Conservation (phyloP, 225 moss, liverwort and hornwort genomes). For the Marchantia polymorpha region DNA sequence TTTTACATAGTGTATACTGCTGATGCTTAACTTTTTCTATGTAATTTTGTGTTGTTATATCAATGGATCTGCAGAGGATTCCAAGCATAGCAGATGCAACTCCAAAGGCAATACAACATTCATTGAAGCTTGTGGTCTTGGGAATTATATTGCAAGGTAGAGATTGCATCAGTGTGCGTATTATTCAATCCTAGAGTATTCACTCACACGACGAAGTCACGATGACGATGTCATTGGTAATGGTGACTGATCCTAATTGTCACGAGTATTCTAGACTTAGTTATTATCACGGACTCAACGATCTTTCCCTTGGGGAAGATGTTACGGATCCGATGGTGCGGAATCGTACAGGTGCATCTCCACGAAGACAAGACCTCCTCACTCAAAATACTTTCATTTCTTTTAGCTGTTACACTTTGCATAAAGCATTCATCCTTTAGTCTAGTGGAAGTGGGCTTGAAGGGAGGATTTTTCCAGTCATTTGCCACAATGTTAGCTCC, state of each 20-base stretch:
- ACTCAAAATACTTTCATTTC: too few species aligned
- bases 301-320: constrained; percentile 44
- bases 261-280: constrained; percentile 32
- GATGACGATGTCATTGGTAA: neutral
- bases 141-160: constrained; percentile 41
- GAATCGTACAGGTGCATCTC: constrained; percentile 43
- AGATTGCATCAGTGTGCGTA: neutral
- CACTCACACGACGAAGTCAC: too few species aligned
- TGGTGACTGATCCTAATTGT: neutral
- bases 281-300: constrained; percentile 39
- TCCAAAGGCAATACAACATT: constrained; percentile 30
- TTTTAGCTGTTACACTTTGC: too few species aligned
- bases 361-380: neutral
- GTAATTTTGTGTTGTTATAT: neutral
- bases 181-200: neutral
- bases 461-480: too few species aligned
- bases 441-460: too few species aligned
- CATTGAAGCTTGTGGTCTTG: constrained; percentile 37
- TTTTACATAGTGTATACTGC: too few species aligned
- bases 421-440: too few species aligned
- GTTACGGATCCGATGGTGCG: constrained; percentile 49
- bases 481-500: too few species aligned
- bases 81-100: constrained; percentile 37
- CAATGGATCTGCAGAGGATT: constrained; percentile 28
- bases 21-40: too few species aligned